Conservation (phyloP, 2,329 filamentous ascomycete species). For the Pochonia chlamydosporia region DNA sequence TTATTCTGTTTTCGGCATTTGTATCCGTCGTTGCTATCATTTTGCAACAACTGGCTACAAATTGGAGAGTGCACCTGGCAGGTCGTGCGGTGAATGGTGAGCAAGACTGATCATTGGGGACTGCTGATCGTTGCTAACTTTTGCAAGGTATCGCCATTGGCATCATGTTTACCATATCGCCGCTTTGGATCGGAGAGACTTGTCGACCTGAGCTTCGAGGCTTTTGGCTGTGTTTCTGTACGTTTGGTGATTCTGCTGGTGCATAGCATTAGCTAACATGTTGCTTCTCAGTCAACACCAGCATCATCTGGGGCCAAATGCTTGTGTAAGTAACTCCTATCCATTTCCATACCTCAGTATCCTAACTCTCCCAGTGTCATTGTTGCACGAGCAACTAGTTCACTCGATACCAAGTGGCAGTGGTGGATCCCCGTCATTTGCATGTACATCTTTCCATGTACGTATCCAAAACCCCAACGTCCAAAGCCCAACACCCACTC, state of each 20-base stretch:
- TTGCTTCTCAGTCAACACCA: constrained; percentile 20
- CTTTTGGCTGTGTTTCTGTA: constrained; percentile 29
- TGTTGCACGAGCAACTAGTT: constrained; percentile 15
- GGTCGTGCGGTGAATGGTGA: constrained; percentile 21
- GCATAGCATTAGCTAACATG: not conserved
- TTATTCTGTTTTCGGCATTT: constrained; percentile 18
- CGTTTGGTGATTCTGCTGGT: too few species aligned
- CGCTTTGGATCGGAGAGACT: constrained; percentile 32
- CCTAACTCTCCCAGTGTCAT: constrained; percentile 13
- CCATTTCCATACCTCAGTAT: too few species aligned
- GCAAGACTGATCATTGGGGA: not conserved
- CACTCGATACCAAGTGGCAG: constrained; percentile 21
- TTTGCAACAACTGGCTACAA: constrained; percentile 20
- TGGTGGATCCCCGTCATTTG: constrained; percentile 24
- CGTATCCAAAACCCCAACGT: too few species aligned
- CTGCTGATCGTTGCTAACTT: not conserved
- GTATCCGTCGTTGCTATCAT: constrained; percentile 22
- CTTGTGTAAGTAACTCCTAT: constrained; percentile 12
- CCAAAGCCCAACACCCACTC: not conserved
- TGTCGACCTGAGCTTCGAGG: constrained; percentile 29
- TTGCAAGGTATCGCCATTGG: constrained; percentile 23
- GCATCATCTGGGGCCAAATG: constrained; percentile 31
- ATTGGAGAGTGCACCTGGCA: constrained; percentile 22
- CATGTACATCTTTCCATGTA: constrained; percentile 25
- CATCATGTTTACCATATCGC: constrained; percentile 29